phyloP scores from a whole-genome alignment of 225 moss, liverwort and hornwort species.

The Rhytidiadelphus loreus region DNA sequence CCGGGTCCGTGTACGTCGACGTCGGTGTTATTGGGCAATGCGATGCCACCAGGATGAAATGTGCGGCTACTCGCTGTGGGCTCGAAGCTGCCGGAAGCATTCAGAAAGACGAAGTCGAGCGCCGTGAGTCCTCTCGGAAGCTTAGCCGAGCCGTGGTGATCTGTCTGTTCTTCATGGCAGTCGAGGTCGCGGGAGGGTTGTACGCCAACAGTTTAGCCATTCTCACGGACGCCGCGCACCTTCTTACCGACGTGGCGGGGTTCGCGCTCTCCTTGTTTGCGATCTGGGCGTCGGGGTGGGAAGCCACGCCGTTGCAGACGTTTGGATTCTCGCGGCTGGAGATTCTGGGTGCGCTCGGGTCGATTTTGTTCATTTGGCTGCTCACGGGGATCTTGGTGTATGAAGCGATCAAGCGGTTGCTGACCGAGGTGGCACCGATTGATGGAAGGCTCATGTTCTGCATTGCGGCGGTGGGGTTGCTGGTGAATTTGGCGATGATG shows the following conservation, averaged over 20 bases:
- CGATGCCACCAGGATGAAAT: constrained; percentile 26
- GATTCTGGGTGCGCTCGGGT: constrained; percentile 73
- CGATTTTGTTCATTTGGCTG: constrained; percentile 83
- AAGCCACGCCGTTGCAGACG: constrained; percentile 60
- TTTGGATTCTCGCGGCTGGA: constrained; percentile 80
- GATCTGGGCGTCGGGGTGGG: constrained; percentile 95
- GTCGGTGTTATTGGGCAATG: neutral
- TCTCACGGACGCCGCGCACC: constrained; percentile 85
- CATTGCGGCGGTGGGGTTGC: constrained; percentile 59
- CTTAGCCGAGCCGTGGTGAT: constrained; percentile 65
- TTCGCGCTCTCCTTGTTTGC: constrained; percentile 92
- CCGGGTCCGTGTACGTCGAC: neutral
- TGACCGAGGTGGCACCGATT: constrained; percentile 29
- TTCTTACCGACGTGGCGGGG: constrained; percentile 89
- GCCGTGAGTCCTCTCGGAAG: constrained; percentile 49
- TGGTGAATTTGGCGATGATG: constrained; percentile 86
- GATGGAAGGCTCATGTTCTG: constrained; percentile 86
- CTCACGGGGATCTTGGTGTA: constrained; percentile 84
- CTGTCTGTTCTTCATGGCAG: constrained; percentile 73
- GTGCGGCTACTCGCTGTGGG: constrained; percentile 30
- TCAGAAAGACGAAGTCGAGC: constrained; percentile 15
- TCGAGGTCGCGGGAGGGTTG: constrained; percentile 79
- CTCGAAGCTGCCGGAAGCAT: constrained; percentile 13
- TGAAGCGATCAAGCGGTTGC: constrained; percentile 62
- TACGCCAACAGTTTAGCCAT: constrained; percentile 85